Evolutionary conservation across 352 stramenopile genomes (phyloP), one percentile per base, ranked within the genome.

Genomic region (Pythium aristosporum): DNA sequence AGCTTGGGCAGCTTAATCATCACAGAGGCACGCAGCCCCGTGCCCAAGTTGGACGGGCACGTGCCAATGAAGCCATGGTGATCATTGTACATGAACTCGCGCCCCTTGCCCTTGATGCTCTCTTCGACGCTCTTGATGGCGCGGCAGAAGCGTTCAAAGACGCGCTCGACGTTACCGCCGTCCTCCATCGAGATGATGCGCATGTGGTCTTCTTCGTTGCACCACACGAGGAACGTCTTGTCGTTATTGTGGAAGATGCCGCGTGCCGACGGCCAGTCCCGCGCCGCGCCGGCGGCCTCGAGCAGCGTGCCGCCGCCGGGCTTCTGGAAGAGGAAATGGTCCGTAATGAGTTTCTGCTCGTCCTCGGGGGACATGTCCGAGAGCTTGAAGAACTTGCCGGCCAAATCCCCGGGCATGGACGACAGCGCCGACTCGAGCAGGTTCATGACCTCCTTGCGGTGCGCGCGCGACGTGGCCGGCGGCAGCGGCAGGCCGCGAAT

Each of bases 291-390:
- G 11, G 92, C 88, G 23, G 82, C 85, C 11, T 81, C 94, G 21
- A 94, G 74, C 42, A 96, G 63, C 20, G 88, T 96, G 21, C 82
- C 86, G 4, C 92, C 89, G 1, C 94, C 91, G 1, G 94, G 94
- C 74, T 98, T 97, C 56, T 98, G 87, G 71, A 98, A 98, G 1
- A 98, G 65, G 57, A 98, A 96, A 63, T 97, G 92, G 20, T 96
- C 83, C 54, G 88, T 78, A 41, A 97, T 91, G 7, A 98, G 76
- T 73, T 98, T 87, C 21, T 97, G 79, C 61, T 97, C 91, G 56
- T 97, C 81, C 41, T 92, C 80, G 59, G 95, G 94, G 0, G 86
- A 93, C 86, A 98, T 97, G 53, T 86, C 84, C 57, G 85, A 85
- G 6, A 98, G 72, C 13, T 87, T 80, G 47, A 90, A 82, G 68